Evolutionary conservation across 495 filamentous ascomycete species (phyloP), one percentile per base, ranked within the genome.

Genomic region (Daldinia bambusicola): DNA sequence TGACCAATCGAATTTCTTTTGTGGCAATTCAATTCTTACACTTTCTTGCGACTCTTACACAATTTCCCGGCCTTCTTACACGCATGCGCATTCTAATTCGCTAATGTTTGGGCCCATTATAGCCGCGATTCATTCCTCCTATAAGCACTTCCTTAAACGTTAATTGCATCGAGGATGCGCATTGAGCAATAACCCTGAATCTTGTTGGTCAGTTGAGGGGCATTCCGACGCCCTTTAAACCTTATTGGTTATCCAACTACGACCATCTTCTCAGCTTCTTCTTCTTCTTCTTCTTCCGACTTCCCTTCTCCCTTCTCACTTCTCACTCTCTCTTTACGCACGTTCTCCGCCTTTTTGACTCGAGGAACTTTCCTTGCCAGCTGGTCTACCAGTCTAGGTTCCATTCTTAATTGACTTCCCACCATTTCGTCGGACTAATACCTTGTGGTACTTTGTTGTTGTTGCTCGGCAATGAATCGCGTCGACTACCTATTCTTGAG

Each of bases 141-240:
- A 36, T 2, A 48, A 48, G 43, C 43, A 48, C 43, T 13, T 51
- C 52, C 32, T 32, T 37, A 16, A 37, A 56, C 31, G n/a, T 20
- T 34, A 36, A 31, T 37, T 56, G 26, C 26, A 26, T 26, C 26
- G 26, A 26, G 26, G 26, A 3, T 26, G 1, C 26, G 67, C 65
- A 72, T 68, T 72, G 52, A 71, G 63, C 69, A 61, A 45, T 55
- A 72, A 61, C 55, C 70, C 70, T 68, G 65, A 68, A 68, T 67
- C 63, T 71, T 68, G 61, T 72, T 72, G 70, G 68, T 72, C 65
- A 38, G 45, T 72, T 52, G 70, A 68, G 69, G 51, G 64, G 69
- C 69, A 67, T 63, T 72, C 64, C 31, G 31, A 20, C 32, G 16
- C 16, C 30, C 53, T 45, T 55, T 50, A 31, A 51, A 51, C 50